phyloP scores from a whole-genome alignment of 2,329 filamentous ascomycete species.

The Phyllosticta citrichinensis region DNA sequence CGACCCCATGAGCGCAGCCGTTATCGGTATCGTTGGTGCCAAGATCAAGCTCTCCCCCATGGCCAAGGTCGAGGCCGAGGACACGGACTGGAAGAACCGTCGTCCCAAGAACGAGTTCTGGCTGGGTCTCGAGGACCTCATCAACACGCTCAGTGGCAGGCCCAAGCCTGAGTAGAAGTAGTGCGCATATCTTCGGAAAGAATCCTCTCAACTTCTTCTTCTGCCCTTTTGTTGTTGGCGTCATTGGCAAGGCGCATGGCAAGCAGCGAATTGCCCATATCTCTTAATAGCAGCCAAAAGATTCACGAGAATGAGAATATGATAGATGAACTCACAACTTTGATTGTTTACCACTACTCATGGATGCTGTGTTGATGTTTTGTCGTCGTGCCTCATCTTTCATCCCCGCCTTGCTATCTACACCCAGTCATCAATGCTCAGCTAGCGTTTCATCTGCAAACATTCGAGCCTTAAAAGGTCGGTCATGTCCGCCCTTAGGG shows the following conservation, averaged over 20 bases:
- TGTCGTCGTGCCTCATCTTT: not conserved
- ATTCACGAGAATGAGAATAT: slow-evolving; percentile 3
- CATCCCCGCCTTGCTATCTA: not conserved
- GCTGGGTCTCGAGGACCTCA: slow-evolving; percentile 67
- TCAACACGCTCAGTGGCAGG: slow-evolving; percentile 75
- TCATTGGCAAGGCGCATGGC: slow-evolving; percentile 3
- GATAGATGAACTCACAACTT: slow-evolving; percentile 5
- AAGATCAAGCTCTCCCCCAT: slow-evolving; percentile 81
- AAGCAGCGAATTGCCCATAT: not conserved
- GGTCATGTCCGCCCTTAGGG: too few relatives aligned
- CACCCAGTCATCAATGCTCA: too few relatives aligned
- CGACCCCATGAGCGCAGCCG: slow-evolving; percentile 62
- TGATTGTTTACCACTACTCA: not conserved
- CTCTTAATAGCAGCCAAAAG: slow-evolving; percentile 3
- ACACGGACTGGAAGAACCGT: slow-evolving; percentile 89
- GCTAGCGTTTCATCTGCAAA: too few relatives aligned
- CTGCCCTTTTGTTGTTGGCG: not conserved
- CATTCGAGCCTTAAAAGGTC: too few relatives aligned
- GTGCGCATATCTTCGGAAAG: not conserved
- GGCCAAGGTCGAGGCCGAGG: slow-evolving; percentile 66
- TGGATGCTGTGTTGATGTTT: not conserved
- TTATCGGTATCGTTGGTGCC: slow-evolving; percentile 89
- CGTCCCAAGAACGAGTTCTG: slow-evolving; percentile 79
- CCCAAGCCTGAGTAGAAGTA: slow-evolving; percentile 6
- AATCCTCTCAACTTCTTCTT: slow-evolving; percentile 3